A percentile compares a stretch with the other conserved stretches of the same genome.
These are phyloP conservation scores for Mortierella antarctica DNA, from an alignment of 192 early-diverging fungal species.

Conservation along the genomic window DNA sequence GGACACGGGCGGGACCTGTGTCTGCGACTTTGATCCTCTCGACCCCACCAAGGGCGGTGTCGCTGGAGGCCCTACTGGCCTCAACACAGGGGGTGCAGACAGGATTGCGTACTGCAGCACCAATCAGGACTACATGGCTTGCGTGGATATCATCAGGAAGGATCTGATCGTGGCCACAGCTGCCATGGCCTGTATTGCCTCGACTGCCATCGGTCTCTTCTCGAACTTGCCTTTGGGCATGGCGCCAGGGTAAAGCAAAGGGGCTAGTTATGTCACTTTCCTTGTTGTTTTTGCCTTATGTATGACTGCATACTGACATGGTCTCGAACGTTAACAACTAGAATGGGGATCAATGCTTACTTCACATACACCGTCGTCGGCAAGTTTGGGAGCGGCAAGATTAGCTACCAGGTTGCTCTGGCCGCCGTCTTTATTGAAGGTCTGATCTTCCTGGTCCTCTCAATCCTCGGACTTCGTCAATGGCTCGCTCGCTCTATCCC, in stretches of 20 bases:
- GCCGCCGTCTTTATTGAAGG: slow-evolving; percentile 87
- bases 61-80: slow-evolving; percentile 5
- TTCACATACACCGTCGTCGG: slow-evolving; percentile 89
- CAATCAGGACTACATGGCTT: slow-evolving; percentile 64
- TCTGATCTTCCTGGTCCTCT: slow-evolving; percentile 79
- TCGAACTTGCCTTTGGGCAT: slow-evolving; percentile 84
- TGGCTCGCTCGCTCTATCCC: slow-evolving; percentile 82
- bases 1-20: slow-evolving; percentile 84
- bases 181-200: slow-evolving; percentile 72
- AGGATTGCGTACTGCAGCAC: slow-evolving; percentile 40
- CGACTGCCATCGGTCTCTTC: slow-evolving; percentile 72
- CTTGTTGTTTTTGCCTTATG: neutral
- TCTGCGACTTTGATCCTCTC: slow-evolving; percentile 63
- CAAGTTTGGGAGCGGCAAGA: slow-evolving; percentile 80
- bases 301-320: neutral
- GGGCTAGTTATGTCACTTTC: neutral
- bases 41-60: slow-evolving; percentile 68
- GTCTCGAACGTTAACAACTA: slow-evolving; percentile 8
- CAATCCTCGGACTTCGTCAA: slow-evolving; percentile 83
- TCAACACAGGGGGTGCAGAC: neutral
- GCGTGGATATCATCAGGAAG: slow-evolving; percentile 70
- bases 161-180: slow-evolving; percentile 82
- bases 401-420: slow-evolving; percentile 74
- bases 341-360: slow-evolving; percentile 86
- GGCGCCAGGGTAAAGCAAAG: slow-evolving; percentile 71